Evolutionary conservation across 108 stramenopile genomes (phyloP).

Genomic region (Cyclotella sp.): DNA sequence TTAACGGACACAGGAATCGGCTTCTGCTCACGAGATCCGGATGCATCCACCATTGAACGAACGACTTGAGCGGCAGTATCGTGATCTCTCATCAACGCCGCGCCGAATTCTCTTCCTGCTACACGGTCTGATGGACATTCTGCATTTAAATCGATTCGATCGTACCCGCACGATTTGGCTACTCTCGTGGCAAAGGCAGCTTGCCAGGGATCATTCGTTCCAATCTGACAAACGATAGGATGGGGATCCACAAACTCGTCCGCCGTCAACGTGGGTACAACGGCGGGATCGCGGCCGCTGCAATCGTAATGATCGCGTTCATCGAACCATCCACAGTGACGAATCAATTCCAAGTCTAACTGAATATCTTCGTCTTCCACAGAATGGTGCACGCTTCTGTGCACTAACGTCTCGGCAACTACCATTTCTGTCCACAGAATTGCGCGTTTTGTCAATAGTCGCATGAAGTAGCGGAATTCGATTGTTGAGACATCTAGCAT

Average conservation of each 20-base stretch:
- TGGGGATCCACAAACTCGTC: slow-evolving; percentile 40
- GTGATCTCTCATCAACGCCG: slow-evolving; percentile 55
- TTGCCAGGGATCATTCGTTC: slow-evolving; percentile 57
- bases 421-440: slow-evolving; percentile 3
- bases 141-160: slow-evolving; percentile 79
- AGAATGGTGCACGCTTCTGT: neutral
- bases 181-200: slow-evolving; percentile 51
- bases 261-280: neutral
- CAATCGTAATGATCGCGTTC: slow-evolving; percentile 19
- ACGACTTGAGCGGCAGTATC: slow-evolving; percentile 34
- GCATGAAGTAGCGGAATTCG: slow-evolving; percentile 74
- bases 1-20: slow-evolving; percentile 65
- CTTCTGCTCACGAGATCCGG: neutral
- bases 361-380: slow-evolving; percentile 23
- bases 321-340: slow-evolving; percentile 56
- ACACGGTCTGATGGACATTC: slow-evolving; percentile 78
- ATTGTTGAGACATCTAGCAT: slow-evolving; percentile 77
- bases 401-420: neutral
- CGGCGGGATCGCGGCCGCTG: neutral
- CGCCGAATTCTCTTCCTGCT: slow-evolving; percentile 58
- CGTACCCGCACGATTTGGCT: slow-evolving; percentile 58
- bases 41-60: slow-evolving; percentile 24
- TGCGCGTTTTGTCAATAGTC: slow-evolving; percentile 63
- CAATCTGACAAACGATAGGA: slow-evolving; percentile 78
- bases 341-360: slow-evolving; percentile 28